These are phyloP conservation scores for Picochlorum sp. DNA, from an alignment of 139 green algal genomes.

Conservation along the genomic window DNA sequence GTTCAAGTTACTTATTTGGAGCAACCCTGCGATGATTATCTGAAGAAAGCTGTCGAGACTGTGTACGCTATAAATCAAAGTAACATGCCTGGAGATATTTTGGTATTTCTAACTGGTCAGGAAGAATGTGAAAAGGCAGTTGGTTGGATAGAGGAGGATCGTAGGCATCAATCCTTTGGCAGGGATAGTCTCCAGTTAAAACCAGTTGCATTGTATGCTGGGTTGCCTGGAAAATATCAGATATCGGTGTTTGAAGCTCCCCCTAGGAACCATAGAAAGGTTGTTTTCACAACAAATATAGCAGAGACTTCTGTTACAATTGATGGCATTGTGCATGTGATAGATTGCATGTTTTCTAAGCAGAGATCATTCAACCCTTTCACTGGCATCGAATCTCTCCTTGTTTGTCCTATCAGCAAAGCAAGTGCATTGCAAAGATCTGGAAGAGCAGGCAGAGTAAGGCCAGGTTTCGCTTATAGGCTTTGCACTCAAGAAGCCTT, in stretches of 20 bases:
- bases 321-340: constrained; percentile 73
- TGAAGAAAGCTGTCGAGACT: constrained; percentile 57
- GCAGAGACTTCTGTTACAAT: constrained; percentile 81
- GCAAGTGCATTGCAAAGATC: constrained; percentile 75
- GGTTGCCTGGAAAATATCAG: constrained; percentile 59
- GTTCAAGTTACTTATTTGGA: constrained; percentile 80
- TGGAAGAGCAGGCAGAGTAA: constrained; percentile 75
- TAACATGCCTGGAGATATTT: constrained; percentile 73
- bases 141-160: constrained; percentile 50
- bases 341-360: constrained; percentile 81
- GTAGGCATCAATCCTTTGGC: constrained; percentile 37
- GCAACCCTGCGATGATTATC: constrained; percentile 50
- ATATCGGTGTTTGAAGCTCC: constrained; percentile 47
- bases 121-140: constrained; percentile 54
- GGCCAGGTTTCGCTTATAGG: constrained; percentile 72
- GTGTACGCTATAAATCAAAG: constrained; percentile 57
- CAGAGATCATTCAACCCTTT: constrained; percentile 84
- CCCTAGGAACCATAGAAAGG: constrained; percentile 60
- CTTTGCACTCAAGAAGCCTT: constrained; percentile 71
- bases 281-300: constrained; percentile 83
- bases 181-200: constrained; percentile 9
- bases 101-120: constrained; percentile 84
- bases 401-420: constrained; percentile 55
- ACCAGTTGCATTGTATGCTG: constrained; percentile 61
- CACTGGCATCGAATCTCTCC: constrained; percentile 88